phyloP scores from a whole-genome alignment of 106 monocot species.

The Allium sativum region DNA sequence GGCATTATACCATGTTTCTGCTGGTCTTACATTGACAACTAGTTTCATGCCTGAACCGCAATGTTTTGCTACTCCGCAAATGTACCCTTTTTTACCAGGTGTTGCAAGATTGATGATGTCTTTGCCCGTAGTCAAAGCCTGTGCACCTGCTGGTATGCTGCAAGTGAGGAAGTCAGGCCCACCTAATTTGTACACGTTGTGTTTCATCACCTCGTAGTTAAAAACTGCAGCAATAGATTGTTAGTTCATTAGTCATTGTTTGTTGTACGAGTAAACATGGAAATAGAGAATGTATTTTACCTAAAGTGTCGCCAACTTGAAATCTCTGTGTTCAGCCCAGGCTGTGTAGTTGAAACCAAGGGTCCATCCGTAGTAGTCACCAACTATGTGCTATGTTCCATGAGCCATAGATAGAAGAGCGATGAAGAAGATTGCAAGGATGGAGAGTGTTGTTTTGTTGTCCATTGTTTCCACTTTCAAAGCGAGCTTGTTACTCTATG shows the following conservation, averaged over 20 bases:
- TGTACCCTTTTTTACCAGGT: constrained; percentile 7
- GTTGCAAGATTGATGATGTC: too few relatives aligned
- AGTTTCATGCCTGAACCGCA: background rate
- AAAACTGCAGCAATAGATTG: too few relatives aligned
- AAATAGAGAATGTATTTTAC: background rate
- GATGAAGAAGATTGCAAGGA: background rate
- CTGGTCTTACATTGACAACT: background rate
- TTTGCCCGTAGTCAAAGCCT: too few relatives aligned
- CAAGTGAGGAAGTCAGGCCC: too few relatives aligned
- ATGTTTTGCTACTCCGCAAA: constrained; percentile 3
- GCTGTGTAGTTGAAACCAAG: constrained; percentile 6
- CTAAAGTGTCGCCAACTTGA: constrained; percentile 5
- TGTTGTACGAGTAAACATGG: background rate
- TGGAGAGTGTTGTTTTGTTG: background rate
- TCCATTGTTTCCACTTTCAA: too few relatives aligned
- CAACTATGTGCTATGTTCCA: background rate
- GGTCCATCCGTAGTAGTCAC: background rate
- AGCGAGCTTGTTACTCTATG: too few relatives aligned
- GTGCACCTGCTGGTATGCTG: too few relatives aligned
- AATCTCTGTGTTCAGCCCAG: constrained; percentile 1
- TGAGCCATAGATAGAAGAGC: background rate
- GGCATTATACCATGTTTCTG: too few relatives aligned
- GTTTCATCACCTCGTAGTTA: too few relatives aligned
- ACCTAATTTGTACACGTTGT: too few relatives aligned
- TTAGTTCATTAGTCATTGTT: background rate